Conservation (phyloP, 2,329 filamentous ascomycete genomes). For the Dactylellina haptotyla region DNA sequence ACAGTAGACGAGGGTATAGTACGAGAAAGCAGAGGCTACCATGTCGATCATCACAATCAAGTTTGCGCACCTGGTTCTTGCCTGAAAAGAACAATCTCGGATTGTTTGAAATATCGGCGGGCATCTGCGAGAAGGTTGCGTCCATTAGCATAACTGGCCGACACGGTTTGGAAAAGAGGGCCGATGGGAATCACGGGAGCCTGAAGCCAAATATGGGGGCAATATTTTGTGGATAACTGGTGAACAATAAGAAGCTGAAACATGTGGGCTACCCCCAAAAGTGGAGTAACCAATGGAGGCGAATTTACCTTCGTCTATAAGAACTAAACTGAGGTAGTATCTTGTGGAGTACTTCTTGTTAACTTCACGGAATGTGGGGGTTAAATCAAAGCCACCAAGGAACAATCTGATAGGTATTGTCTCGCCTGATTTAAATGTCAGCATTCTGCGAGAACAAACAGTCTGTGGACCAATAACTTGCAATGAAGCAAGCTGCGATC, state of each 20-base stretch:
- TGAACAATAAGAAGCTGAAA: constrained; percentile 52
- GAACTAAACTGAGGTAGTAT: constrained; percentile 94
- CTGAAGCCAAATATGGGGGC: constrained; percentile 14
- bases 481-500: constrained; percentile 23
- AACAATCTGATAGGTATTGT: constrained; percentile 97
- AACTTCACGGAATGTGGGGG: constrained; percentile 97
- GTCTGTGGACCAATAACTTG: constrained; percentile 25
- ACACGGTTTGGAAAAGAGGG: constrained; percentile 40
- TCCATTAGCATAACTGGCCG: constrained; percentile 31
- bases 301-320: constrained; percentile 85
- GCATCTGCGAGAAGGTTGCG: constrained; percentile 72
- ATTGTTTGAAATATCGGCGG: constrained; percentile 98
- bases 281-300: constrained; percentile 1
- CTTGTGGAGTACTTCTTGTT: constrained; percentile 99
- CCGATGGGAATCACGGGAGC: constrained; percentile 50
- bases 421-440: constrained; percentile 67
- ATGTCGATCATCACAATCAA: constrained; percentile 43
- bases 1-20: constrained; percentile 52
- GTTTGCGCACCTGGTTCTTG: constrained; percentile 65
- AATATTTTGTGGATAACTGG: constrained; percentile 14
- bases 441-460: constrained; percentile 19
- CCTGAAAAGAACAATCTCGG: constrained; percentile 94
- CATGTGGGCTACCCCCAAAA: constrained; percentile 14
- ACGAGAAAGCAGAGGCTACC: constrained; percentile 27
- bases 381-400: constrained; percentile 95